phyloP scores from a whole-genome alignment of 2,329 filamentous ascomycete genomes.

The Epichloe glyceriae region DNA sequence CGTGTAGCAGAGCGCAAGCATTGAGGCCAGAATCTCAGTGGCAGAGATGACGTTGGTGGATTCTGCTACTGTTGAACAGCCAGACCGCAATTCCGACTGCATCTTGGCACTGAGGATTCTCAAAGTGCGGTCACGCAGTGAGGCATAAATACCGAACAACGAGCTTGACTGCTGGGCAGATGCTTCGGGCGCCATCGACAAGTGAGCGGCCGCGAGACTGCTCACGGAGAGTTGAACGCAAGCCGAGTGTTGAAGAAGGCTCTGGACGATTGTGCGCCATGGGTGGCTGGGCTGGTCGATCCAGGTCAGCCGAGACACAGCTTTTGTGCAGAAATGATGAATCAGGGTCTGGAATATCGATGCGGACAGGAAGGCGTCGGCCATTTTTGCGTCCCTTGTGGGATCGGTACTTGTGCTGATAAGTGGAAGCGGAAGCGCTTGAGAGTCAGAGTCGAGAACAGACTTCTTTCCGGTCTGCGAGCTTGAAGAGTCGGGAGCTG shows the following conservation, averaged over 20 bases:
- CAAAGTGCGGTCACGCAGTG: conserved; percentile 3
- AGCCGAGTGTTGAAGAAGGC: conserved; percentile 7
- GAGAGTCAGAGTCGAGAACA: neutral
- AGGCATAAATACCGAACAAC: neutral
- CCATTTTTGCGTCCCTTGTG: neutral
- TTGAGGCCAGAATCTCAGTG: conserved; percentile 4
- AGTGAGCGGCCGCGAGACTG: conserved; percentile 5
- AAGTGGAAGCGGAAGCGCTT: neutral
- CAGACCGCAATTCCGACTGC: neutral
- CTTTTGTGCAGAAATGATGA: conserved; percentile 9
- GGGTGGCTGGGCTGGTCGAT: conserved; percentile 11
- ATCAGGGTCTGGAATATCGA: conserved; percentile 9
- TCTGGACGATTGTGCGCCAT: conserved; percentile 8
- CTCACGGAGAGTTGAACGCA: conserved; percentile 9
- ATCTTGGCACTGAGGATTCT: conserved; percentile 4
- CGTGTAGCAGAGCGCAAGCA: conserved; percentile 7
- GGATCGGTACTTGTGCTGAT: neutral
- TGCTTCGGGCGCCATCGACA: conserved; percentile 3
- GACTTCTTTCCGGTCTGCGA: neutral
- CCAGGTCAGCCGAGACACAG: conserved; percentile 11
- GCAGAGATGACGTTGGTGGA: neutral
- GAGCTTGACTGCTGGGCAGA: neutral
- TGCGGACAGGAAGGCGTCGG: neutral
- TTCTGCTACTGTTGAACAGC: neutral
- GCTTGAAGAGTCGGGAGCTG: neutral